These are phyloP conservation scores for Solanum infundibuliforme DNA, from an alignment of 257 asterid species.

Conservation along the genomic window DNA sequence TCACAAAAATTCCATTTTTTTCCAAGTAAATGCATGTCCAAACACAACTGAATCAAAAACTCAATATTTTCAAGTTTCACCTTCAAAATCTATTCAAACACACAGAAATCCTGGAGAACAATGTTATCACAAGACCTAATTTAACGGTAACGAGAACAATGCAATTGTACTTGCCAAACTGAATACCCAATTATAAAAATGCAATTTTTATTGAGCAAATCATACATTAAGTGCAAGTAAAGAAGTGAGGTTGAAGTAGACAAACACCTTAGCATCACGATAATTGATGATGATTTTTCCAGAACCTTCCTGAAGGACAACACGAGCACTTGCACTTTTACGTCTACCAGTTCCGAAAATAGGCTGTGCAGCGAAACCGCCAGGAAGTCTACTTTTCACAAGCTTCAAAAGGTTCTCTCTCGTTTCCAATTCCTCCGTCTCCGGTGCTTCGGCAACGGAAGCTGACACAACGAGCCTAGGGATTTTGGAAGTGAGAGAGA, in stretches of 20 bases:
- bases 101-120: background rate
- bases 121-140: background rate
- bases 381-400: constrained; percentile 88
- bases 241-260: background rate
- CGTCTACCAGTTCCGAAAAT: constrained; percentile 84
- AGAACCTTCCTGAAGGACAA: constrained; percentile 89
- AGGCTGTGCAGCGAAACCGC: constrained; percentile 91
- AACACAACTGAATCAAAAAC: background rate
- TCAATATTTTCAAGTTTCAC: background rate
- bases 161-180: background rate
- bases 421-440: constrained; percentile 29
- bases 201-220: background rate
- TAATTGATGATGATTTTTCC: constrained; percentile 74
- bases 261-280: constrained; percentile 80
- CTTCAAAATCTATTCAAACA: background rate
- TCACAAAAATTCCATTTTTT: background rate
- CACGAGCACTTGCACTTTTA: constrained; percentile 89
- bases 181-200: background rate
- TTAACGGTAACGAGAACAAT: background rate
- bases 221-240: background rate
- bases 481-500: constrained; percentile 21
- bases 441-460: constrained; percentile 33
- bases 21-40: background rate
- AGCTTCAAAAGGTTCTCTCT: constrained; percentile 35
- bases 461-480: constrained; percentile 26